Evolutionary conservation across 1,284 basidiomycete genomes (phyloP).

Genomic region (Stygiomarasmius scandens): DNA sequence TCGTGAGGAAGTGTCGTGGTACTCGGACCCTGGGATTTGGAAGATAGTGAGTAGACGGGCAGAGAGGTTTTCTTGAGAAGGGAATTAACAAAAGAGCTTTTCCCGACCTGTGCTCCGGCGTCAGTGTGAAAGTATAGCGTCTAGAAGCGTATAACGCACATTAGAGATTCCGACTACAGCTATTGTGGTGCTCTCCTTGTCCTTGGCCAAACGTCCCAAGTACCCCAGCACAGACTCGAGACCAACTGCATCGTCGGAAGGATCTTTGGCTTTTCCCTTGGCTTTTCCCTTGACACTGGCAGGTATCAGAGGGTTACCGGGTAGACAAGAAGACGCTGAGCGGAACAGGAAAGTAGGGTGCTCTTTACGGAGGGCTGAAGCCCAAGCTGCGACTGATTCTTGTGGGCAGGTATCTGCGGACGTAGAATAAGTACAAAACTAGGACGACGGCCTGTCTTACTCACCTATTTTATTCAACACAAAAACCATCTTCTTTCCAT

Average conservation of each 20-base stretch:
- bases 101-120: constrained; percentile 58
- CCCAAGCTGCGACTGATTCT: constrained; percentile 82
- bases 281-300: constrained; percentile 40
- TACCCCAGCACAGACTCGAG: constrained; percentile 48
- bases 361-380: constrained; percentile 64
- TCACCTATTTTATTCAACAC: constrained; percentile 88
- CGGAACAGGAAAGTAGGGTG: constrained; percentile 84
- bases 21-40: constrained; percentile 60
- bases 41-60: constrained; percentile 64
- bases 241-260: constrained; percentile 61
- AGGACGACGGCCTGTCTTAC: constrained; percentile 23
- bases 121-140: background rate
- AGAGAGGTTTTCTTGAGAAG: constrained; percentile 56
- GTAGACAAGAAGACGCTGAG: constrained; percentile 70
- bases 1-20: constrained; percentile 75
- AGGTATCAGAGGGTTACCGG: constrained; percentile 36
- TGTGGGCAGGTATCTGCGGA: constrained; percentile 80
- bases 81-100: constrained; percentile 83
- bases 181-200: constrained; percentile 52
- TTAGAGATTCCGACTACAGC: constrained; percentile 80
- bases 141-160: constrained; percentile 43
- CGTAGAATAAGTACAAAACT: constrained; percentile 8
- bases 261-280: constrained; percentile 53
- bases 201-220: constrained; percentile 47
- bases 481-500: constrained; percentile 60